Evolutionary conservation across 2,329 filamentous ascomycete species (phyloP), one percentile per base, ranked within the genome.

Genomic region (Trichoderma sp.): DNA sequence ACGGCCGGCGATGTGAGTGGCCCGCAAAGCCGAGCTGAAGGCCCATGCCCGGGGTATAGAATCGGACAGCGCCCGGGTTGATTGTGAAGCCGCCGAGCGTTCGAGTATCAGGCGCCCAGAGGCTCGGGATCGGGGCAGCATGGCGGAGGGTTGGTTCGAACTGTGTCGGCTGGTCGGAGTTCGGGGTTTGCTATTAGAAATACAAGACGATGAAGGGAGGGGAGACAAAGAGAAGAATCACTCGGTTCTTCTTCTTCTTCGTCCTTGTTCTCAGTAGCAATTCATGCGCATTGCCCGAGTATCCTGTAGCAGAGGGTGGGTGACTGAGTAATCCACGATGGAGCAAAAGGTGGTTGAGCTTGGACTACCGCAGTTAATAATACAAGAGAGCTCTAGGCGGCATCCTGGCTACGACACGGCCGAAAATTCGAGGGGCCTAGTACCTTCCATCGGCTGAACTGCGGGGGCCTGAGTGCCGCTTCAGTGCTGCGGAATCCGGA

Each of bases 61-160:
- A 64, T 73, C 69, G 61, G 74, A 51, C 63, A 73, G 70, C 28
- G 73, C 68, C 64, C 77, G 72, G 55, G 72, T 74, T 32, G 75
- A 72, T 39, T 74, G 75, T 26, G 39, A 43, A n/a, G 73, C 72
- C 21, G 74, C 72, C 52, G 80, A 76, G 66, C 75, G 80, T 73
- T 79, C 78, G 66, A 82, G 76, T 28, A 80, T 71, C 66, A 81
- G 73, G 67, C 78, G 79, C 70, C 81, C 79, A 24, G 80, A 78
- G 66, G 80, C 75, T 74, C 79, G 79, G 66, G 80, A 79, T 69
- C 80, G 78, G 56, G 80, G 79, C 68, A 82, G 81, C 81, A 82
- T 82, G 75, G 70, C 73, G 68, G 39, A 66, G n/a, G 8, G 26
- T 34, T 34, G 28, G 21, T 51, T 49, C 39, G 24, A 34, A 28